These are phyloP conservation scores for Leishmania arabica DNA, from an alignment of 208 protist species.

Conservation along the genomic window DNA sequence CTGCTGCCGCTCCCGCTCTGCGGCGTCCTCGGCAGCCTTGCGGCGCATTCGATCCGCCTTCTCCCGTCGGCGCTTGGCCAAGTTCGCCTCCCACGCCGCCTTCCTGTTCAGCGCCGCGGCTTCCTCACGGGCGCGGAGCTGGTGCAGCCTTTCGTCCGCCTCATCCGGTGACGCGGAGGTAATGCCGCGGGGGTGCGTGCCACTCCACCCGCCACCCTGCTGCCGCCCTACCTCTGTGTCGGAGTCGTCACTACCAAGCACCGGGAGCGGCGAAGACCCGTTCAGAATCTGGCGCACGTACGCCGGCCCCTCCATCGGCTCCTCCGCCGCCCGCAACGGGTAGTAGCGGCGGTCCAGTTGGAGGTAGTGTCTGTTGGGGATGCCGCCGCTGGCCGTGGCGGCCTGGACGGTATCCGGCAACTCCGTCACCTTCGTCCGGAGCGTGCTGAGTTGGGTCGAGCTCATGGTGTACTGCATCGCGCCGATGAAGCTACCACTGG, in stretches of 20 bases:
- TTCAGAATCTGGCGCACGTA: constrained; percentile 40
- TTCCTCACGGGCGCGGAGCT: background rate
- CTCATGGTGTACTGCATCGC: constrained; percentile 18
- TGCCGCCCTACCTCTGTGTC: background rate
- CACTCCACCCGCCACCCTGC: background rate
- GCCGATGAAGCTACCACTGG: constrained; percentile 20
- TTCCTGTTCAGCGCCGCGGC: constrained; percentile 11
- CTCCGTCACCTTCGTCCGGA: background rate
- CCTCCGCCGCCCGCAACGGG: constrained; percentile 22
- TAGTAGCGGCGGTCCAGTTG: constrained; percentile 39
- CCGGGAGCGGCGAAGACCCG: constrained; percentile 27
- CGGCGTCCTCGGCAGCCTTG: constrained; percentile 38
- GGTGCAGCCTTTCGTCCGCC: background rate
- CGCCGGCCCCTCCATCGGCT: constrained; percentile 24
- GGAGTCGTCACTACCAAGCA: constrained; percentile 10
- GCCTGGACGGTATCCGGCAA: background rate
- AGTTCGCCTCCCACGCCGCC: constrained; percentile 26
- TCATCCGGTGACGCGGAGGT: background rate
- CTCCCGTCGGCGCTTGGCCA: constrained; percentile 23
- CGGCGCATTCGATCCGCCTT: constrained; percentile 30
- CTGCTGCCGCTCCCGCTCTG: constrained; percentile 21
- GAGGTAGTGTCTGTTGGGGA: constrained; percentile 25
- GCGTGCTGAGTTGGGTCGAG: constrained; percentile 5
- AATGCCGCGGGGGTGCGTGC: background rate
- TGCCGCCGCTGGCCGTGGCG: background rate